phyloP scores from a whole-genome alignment of 2,329 filamentous ascomycete genomes.

The Talaromyces amestolkiae region DNA sequence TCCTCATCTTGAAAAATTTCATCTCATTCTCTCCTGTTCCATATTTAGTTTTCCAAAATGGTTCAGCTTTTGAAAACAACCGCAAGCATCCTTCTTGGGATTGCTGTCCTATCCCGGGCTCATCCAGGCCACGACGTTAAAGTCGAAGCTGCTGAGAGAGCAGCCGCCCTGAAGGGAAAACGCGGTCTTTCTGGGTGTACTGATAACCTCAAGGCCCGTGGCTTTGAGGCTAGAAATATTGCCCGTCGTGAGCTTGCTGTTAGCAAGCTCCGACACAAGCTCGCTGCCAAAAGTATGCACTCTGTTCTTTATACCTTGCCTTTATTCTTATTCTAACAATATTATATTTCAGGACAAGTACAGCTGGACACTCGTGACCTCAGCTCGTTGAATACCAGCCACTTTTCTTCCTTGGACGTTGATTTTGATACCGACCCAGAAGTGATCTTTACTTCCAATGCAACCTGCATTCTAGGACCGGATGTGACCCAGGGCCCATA shows the following conservation, averaged over 20 bases:
- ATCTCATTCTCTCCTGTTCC: background rate
- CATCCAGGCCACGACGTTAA: slow-evolving; percentile 3
- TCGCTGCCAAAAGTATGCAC: background rate
- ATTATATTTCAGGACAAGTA: background rate
- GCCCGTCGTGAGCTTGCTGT: slow-evolving; percentile 7
- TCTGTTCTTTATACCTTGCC: background rate
- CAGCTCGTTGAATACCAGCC: background rate
- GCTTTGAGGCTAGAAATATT: background rate
- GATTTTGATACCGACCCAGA: background rate
- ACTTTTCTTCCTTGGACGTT: background rate
- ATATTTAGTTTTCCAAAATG: background rate
- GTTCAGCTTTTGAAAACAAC: background rate
- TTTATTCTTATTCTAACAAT: background rate
- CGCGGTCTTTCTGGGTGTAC: background rate
- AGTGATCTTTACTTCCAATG: background rate
- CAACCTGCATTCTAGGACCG: background rate
- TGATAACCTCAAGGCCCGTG: background rate
- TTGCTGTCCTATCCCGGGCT: background rate
- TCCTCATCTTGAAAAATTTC: too few relatives aligned
- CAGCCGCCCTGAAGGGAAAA: background rate
- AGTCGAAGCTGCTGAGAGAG: background rate
- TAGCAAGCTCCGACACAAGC: background rate
- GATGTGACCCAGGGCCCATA: slow-evolving; percentile 9
- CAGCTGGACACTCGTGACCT: background rate
- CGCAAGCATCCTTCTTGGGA: background rate